Conservation (phyloP, 163 green algal genomes). For the Volvox carteri region DNA sequence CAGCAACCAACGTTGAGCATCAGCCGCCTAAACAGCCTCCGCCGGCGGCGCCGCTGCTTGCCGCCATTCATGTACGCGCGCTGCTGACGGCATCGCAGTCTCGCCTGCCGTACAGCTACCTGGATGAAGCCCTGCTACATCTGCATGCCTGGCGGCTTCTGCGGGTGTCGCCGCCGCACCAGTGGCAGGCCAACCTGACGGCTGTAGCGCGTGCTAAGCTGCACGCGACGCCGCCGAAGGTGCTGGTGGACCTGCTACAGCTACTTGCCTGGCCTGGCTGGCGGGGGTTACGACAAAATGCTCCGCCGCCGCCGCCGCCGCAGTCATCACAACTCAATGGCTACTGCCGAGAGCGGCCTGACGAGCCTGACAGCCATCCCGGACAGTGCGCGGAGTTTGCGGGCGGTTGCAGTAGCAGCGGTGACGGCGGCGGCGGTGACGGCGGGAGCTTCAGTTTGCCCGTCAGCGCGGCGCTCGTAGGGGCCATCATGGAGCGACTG, state of each 20-base stretch:
- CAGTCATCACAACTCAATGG: neutral
- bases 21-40: neutral
- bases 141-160: constrained; percentile 45
- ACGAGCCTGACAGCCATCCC: too few relatives aligned
- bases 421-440: neutral
- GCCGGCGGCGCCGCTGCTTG: constrained; percentile 4
- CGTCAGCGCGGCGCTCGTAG: constrained; percentile 25
- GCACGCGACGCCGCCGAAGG: neutral
- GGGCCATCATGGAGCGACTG: neutral
- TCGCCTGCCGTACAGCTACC: constrained; percentile 32
- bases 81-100: constrained; percentile 25
- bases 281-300: neutral
- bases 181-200: constrained; percentile 18
- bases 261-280: constrained; percentile 45
- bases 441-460: neutral
- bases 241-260: constrained; percentile 22
- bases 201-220: constrained; percentile 15
- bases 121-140: constrained; percentile 36
- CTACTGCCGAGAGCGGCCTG: too few relatives aligned
- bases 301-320: neutral
- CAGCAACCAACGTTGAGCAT: neutral
- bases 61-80: neutral
- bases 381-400: too few relatives aligned
- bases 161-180: constrained; percentile 7
- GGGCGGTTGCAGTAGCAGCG: too few relatives aligned